Base-by-base conservation (phyloP, 2,329 filamentous ascomycete genomes). In the Diaporthe helianthi region DNA sequence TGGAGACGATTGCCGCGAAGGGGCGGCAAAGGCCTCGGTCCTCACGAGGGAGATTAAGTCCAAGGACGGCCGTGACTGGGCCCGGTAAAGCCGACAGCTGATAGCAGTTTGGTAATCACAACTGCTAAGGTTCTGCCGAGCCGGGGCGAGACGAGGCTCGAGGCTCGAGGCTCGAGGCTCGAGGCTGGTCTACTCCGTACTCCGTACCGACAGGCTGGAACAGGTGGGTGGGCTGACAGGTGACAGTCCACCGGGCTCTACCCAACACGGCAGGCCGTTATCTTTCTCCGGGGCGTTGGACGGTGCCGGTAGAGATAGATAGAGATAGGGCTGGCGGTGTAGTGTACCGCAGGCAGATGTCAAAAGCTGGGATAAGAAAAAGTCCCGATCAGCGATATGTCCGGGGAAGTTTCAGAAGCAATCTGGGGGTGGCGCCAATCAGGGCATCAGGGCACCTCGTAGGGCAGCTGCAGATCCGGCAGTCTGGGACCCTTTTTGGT, bases 21-120 rank as follows among this genome's bases (percentile, higher is more conserved):
- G 76, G 80, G 79, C 79, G 78, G 79, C 79, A 79, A 78, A 76
- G 76, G 79, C 79, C 80, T 80, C 76, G 75, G 66, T 67, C 58
- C 69, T 67, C 51, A 69, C 51, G 68, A 65, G 67, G 68, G 55
- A 60, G 33, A 52, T 61, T 67, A 63, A 52, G 63, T 52, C 53
- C 70, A 67, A 64, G 33, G 52, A 63, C 24, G 54, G 26, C 19
- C 24, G 46, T 67, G 54, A 49, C 47, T 17, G 58, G 46, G 22
- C 38, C 33, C 44, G 63, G 46, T 68, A 41, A 41, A 36, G 54
- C 49, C 64, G 49, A 44, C 66, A 33, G 47, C 33, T 33, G 67
- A 53, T 31, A 53, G 64, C 55, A 65, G 46, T 69, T 36, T 53
- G 47, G 51, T 55, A 60, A 58, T 46, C 63, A 55, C 55, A 33